Conservation (phyloP, 2,329 filamentous ascomycete genomes). For the Xylaria sp. region DNA sequence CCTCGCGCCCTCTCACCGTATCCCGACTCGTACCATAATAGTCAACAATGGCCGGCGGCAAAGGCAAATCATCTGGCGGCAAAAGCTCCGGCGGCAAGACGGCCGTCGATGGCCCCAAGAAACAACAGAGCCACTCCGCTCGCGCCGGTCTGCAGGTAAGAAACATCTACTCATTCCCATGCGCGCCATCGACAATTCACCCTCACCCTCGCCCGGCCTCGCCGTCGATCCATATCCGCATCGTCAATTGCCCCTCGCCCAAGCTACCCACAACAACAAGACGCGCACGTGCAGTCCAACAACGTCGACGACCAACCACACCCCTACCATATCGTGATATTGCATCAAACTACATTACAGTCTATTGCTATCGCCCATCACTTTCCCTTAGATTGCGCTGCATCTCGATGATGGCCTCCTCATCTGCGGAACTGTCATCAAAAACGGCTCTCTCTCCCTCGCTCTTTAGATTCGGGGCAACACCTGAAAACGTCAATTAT, state of each 20-base stretch:
- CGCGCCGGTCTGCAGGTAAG: slow-evolving; percentile 96
- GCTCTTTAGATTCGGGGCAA: not conserved
- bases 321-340: not conserved
- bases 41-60: slow-evolving; percentile 79
- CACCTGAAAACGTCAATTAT: not conserved
- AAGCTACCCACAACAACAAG: slow-evolving; percentile 16
- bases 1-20: slow-evolving; percentile 38
- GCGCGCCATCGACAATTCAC: slow-evolving; percentile 33
- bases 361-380: not conserved
- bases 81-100: slow-evolving; percentile 59
- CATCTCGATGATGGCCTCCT: slow-evolving; percentile 3
- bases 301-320: not conserved
- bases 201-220: slow-evolving; percentile 12
- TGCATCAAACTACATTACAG: not conserved
- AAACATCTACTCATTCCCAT: slow-evolving; percentile 40
- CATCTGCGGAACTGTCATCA: not conserved
- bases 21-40: slow-evolving; percentile 12
- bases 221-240: slow-evolving; percentile 18
- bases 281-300: slow-evolving; percentile 13
- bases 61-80: slow-evolving; percentile 91
- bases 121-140: slow-evolving; percentile 95
- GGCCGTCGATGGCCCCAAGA: slow-evolving; percentile 74
- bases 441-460: not conserved
- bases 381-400: slow-evolving; percentile 1
- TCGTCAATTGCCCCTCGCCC: slow-evolving; percentile 26